Conservation (phyloP, 257 asterid genomes). For the Rhazya stricta region DNA sequence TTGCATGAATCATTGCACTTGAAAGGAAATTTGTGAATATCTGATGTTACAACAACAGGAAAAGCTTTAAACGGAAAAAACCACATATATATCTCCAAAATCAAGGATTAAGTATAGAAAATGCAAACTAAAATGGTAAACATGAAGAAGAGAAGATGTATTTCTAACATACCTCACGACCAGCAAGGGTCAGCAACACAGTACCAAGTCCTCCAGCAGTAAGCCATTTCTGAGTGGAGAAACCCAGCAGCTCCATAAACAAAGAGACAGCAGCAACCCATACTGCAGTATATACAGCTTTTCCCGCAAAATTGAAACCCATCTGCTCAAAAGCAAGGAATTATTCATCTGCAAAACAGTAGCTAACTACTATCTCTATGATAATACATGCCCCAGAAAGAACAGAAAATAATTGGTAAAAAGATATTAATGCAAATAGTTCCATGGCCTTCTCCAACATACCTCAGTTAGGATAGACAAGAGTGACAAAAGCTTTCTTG, state of each 20-base stretch:
- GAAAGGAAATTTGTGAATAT: slow-evolving; percentile 97
- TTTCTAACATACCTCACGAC: slow-evolving; percentile 70
- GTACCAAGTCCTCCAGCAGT: slow-evolving; percentile 99
- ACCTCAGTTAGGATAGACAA: neutral
- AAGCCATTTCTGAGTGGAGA: slow-evolving; percentile 96
- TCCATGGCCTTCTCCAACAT: neutral
- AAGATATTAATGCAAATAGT: neutral
- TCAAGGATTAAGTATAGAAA: neutral
- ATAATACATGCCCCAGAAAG: neutral
- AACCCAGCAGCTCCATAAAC: slow-evolving; percentile 96
- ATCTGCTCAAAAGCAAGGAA: slow-evolving; percentile 36
- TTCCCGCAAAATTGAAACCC: slow-evolving; percentile 97
- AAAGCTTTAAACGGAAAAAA: slow-evolving; percentile 5
- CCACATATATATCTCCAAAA: neutral
- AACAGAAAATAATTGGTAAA: neutral
- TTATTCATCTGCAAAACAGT: neutral
- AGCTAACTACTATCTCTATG: neutral
- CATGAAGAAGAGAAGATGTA: slow-evolving; percentile 10
- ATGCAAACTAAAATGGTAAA: neutral
- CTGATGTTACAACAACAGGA: slow-evolving; percentile 36
- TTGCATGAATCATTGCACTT: slow-evolving; percentile 95
- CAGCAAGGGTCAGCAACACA: slow-evolving; percentile 94
- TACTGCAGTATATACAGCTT: slow-evolving; percentile 79
- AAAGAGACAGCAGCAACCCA: slow-evolving; percentile 97
- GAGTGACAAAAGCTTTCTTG: neutral